These are phyloP conservation scores for Kazachstania martiniae DNA, from an alignment of 805 yeast genomes.

Conservation along the genomic window DNA sequence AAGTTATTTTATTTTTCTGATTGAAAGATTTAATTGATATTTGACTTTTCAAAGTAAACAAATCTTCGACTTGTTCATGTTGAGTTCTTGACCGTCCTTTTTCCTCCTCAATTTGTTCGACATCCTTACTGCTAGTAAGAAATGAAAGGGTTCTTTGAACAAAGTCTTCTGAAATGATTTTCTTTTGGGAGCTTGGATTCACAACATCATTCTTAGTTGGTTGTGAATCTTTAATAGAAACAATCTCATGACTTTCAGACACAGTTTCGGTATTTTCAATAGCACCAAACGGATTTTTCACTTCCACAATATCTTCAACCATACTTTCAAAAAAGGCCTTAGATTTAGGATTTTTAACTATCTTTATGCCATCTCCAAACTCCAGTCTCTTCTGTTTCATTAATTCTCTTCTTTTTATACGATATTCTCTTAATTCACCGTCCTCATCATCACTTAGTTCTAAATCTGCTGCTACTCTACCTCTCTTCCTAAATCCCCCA, in stretches of 20 bases:
- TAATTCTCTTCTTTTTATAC: constrained; percentile 34
- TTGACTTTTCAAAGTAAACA: constrained; percentile 36
- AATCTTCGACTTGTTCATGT: constrained; percentile 32
- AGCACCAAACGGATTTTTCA: constrained; percentile 25
- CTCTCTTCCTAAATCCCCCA: constrained; percentile 56
- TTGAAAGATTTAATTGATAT: constrained; percentile 27
- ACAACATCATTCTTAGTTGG: constrained; percentile 19
- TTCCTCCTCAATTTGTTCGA: constrained; percentile 25
- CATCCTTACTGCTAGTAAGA: constrained; percentile 28
- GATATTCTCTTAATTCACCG: constrained; percentile 31
- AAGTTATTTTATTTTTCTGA: too few relatives aligned
- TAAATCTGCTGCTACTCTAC: constrained; percentile 42
- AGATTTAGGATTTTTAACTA: constrained; percentile 44
- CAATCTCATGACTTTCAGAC: constrained; percentile 2
- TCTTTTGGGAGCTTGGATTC: constrained; percentile 28
- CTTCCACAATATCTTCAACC: constrained; percentile 35
- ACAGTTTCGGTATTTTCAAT: constrained; percentile 15
- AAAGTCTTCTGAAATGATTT: constrained; percentile 40
- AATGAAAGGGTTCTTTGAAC: constrained; percentile 49
- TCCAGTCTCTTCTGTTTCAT: constrained; percentile 41
- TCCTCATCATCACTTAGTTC: constrained; percentile 68
- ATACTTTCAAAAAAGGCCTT: constrained; percentile 60
- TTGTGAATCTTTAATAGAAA: constrained; percentile 19
- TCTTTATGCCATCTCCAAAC: constrained; percentile 30
- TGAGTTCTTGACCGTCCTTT: constrained; percentile 18